Base-by-base conservation (phyloP, 768 basidiomycete species). In the Termitomyces sp. region DNA sequence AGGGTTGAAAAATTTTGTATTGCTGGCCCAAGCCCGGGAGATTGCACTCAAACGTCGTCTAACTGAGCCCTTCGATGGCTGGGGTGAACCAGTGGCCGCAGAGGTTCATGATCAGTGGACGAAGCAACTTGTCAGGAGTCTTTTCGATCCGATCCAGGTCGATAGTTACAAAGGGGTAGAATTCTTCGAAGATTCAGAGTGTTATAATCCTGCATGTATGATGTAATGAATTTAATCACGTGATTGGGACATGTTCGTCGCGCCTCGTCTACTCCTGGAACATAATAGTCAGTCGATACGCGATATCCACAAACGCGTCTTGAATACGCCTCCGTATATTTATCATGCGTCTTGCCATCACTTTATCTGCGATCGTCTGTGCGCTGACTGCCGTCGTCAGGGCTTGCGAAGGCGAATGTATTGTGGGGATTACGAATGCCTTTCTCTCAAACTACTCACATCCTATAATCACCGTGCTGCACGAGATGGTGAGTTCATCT, bases 381-480 rank as follows among this genome's bases (percentile, higher is more conserved):
- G 37, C 65, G 20, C 62, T 69, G 63, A 74, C 77, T 46, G 65
- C 70, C 64, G 65, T 73, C 42, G 77, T 80, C 57, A 64, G 65
- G 37, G 83, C 84, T 29, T 92, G 89, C 67, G 89, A 91, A 75
- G 85, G 83, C 24, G 80, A 83, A 31, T 90, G 89, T 65, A 87
- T 85, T 56, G 68, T 71, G 18, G 77, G 71, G n/a, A 80, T 84
- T 61, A 87, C 86, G 16, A 75, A 78, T 42, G 78, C 80, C 29
- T 83, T 81, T 58, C 62, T 82, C 48, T 67, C 68, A 16, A 81
- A 82, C 66, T 86, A 86, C 60, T 69, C 75, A 0, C 26, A 46
- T 1, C 75, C 78, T 5, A 61, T 87, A n/a, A 37, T 73, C 24
- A 44, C 53, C 7, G 73, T 77, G 50, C 56, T 83, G 29, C 53